phyloP scores from a whole-genome alignment of 495 filamentous ascomycete species.

The Rusavskia elegans region DNA sequence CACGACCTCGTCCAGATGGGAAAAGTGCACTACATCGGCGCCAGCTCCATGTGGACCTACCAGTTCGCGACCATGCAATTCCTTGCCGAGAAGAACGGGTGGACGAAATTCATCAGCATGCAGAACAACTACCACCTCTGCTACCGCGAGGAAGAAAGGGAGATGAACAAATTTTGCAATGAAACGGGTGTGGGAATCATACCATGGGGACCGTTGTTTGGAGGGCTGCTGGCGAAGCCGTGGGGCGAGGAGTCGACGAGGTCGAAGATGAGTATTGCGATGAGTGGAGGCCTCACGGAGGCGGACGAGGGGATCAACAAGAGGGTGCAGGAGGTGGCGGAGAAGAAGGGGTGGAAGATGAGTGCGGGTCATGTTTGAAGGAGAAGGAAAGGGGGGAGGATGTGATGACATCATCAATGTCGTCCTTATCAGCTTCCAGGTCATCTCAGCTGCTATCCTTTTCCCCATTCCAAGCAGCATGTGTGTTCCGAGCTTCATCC shows the following conservation, averaged over 20 bases:
- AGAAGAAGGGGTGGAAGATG: conserved; percentile 35
- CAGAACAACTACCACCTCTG: conserved; percentile 60
- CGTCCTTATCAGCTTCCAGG: no score
- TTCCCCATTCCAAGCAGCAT: no score
- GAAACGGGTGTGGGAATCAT: conserved; percentile 49
- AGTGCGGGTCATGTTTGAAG: conserved; percentile 13
- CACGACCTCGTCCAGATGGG: conserved; percentile 49
- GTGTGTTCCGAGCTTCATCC: no score
- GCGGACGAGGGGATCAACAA: conserved; percentile 31
- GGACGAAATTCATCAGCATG: conserved; percentile 64
- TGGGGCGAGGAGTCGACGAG: neutral
- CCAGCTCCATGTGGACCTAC: conserved; percentile 48
- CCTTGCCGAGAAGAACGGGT: conserved; percentile 43
- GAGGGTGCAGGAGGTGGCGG: conserved; percentile 36
- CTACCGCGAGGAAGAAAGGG: conserved; percentile 63
- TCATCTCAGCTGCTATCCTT: no score
- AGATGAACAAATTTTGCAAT: conserved; percentile 35
- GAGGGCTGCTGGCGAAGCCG: conserved; percentile 36
- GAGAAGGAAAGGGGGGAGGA: neutral
- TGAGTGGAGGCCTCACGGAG: conserved; percentile 8
- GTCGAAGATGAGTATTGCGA: neutral
- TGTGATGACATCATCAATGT: no score
- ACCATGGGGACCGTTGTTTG: conserved; percentile 42
- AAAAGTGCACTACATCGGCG: conserved; percentile 55
- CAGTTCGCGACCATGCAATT: conserved; percentile 52